These are phyloP conservation scores for Wickerhamiella cacticola DNA, from an alignment of 805 yeast species.

Conservation along the genomic window DNA sequence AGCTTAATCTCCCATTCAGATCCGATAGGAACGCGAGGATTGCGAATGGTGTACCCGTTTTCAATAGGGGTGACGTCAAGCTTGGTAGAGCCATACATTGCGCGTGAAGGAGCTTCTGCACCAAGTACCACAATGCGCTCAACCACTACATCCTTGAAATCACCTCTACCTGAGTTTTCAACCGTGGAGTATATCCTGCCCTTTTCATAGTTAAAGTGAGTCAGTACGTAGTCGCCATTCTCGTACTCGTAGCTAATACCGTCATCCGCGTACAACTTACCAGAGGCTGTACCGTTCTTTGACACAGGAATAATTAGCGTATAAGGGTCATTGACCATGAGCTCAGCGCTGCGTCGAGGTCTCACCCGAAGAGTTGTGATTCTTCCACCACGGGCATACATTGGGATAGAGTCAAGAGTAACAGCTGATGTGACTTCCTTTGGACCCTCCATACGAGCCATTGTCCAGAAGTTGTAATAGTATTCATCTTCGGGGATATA, in stretches of 20 bases:
- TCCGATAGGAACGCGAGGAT: slow-evolving; percentile 40
- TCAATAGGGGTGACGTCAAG: slow-evolving; percentile 15
- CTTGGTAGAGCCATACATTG: slow-evolving; percentile 20
- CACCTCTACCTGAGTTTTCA: slow-evolving; percentile 12
- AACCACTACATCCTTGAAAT: slow-evolving; percentile 13
- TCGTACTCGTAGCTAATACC: slow-evolving; percentile 57
- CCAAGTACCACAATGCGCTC: slow-evolving; percentile 25
- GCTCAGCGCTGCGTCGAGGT: slow-evolving; percentile 63
- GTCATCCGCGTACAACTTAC: slow-evolving; percentile 67
- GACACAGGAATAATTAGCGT: slow-evolving; percentile 53
- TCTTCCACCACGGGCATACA: slow-evolving; percentile 67
- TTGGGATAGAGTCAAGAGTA: slow-evolving; percentile 53
- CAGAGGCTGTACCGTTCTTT: slow-evolving; percentile 39
- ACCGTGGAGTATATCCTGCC: slow-evolving; percentile 18
- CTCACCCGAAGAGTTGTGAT: slow-evolving; percentile 57
- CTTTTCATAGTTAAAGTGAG: slow-evolving; percentile 31
- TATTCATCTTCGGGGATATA: slow-evolving; percentile 38
- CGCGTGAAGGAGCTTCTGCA: slow-evolving; percentile 29
- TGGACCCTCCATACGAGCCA: slow-evolving; percentile 13
- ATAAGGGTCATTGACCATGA: slow-evolving; percentile 72
- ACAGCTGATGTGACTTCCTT: slow-evolving; percentile 27
- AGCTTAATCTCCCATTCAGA: slow-evolving; percentile 36
- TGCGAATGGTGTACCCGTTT: slow-evolving; percentile 32
- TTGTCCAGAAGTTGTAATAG: slow-evolving; percentile 30
- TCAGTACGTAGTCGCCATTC: slow-evolving; percentile 38